These are phyloP conservation scores for Rhypophila decipiens DNA, from an alignment of 495 filamentous ascomycete genomes.

Conservation along the genomic window DNA sequence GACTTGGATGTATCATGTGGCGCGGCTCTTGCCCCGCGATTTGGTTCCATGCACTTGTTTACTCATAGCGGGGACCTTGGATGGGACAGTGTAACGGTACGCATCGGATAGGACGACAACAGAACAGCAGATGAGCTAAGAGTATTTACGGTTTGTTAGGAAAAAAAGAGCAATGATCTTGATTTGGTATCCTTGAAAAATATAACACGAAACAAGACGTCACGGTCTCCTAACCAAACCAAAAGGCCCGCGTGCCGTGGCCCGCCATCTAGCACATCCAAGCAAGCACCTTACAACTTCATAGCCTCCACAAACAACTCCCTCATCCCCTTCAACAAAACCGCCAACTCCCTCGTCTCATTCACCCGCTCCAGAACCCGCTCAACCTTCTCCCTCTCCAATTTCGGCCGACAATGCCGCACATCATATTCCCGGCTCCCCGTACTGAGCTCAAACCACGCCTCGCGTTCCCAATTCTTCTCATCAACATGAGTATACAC, in stretches of 20 bases:
- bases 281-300: slow-evolving; percentile 26
- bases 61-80: no score
- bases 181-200: no score
- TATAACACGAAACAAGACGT: no score
- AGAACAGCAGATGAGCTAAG: no score
- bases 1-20: not conserved
- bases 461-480: slow-evolving; percentile 81
- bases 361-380: slow-evolving; percentile 69
- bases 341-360: slow-evolving; percentile 73
- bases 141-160: no score
- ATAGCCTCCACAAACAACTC: slow-evolving; percentile 66
- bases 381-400: slow-evolving; percentile 68
- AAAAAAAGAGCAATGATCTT: no score
- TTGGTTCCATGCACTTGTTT: not conserved
- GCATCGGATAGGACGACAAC: no score
- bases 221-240: no score
- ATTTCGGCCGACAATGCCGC: slow-evolving; percentile 66
- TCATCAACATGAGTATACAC: slow-evolving; percentile 84
- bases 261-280: not conserved
- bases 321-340: slow-evolving; percentile 87
- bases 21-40: not conserved
- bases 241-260: no score
- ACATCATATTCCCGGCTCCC: slow-evolving; percentile 78
- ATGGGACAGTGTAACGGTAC: no score
- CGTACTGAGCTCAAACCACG: slow-evolving; percentile 86